phyloP scores from a whole-genome alignment of 345 rosid genomes.

The Syzygium oleosum region DNA sequence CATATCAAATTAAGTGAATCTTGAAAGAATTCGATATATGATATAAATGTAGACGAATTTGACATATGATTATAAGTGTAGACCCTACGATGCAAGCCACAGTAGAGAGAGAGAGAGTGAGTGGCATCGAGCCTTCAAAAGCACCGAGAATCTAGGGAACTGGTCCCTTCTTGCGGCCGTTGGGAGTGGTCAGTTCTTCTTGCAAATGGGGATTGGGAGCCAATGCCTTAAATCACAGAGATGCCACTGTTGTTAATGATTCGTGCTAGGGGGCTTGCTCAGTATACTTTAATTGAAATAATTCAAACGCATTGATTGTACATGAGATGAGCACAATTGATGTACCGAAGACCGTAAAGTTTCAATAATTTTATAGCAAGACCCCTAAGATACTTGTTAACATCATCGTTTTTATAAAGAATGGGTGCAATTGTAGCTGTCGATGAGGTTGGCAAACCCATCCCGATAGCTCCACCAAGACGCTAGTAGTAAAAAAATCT shows the following conservation, averaged over 20 bases:
- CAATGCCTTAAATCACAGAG: background rate
- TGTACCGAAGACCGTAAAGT: background rate
- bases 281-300: too few species aligned
- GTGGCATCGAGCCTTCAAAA: background rate
- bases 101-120: background rate
- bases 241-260: background rate
- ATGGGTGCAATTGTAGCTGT: fast-evolving
- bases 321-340: background rate
- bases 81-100: background rate
- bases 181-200: background rate
- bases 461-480: fast-evolving
- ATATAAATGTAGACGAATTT: background rate
- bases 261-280: fast-evolving
- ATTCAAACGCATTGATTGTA: background rate
- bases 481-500: background rate
- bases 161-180: background rate
- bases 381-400: background rate
- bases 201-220: background rate
- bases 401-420: background rate
- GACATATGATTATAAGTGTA: background rate
- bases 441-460: background rate
- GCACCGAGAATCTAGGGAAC: background rate
- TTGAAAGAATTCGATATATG: background rate
- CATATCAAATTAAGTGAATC: background rate
- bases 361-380: background rate